Base-by-base conservation (phyloP, 2,329 filamentous ascomycete species). In the Penicillium fuscoglaucum region DNA sequence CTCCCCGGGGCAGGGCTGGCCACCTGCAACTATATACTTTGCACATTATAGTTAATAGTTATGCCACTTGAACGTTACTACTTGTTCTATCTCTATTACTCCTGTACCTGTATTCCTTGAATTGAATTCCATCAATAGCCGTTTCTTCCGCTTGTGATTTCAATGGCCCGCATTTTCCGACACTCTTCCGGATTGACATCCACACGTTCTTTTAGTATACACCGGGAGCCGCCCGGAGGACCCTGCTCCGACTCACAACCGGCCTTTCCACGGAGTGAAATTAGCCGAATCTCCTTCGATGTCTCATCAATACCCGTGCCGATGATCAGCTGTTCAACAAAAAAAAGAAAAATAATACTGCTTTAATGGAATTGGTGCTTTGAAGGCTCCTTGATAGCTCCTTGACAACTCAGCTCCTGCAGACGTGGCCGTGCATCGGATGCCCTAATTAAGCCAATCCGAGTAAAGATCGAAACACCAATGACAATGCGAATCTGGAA, bases 211-310 rank as follows among this genome's bases (percentile, higher is more conserved):
- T 24, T 35, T 43, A 46, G 40, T 53, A 58, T 39, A 58, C 55
- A 58, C 55, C 55, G 55, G 55, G 50, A 58, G 43, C 55, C 55
- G 31, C 28, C 55, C 55, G 55, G 55, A 58, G 55, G 55, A 58
- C 55, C 28, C 55, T 58, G 55, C 55, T 58, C 55, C 55, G 55
- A 58, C 24, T 58, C 55, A 33, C 26, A 21, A 57, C 55, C 44
- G n/a, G 24, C 24, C 21, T 47, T 48, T 54, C 13, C 29, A 56
- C 37, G 19, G 28, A 29, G 8, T 6, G 41, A 39, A 54, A 48
- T 58, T 58, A 58, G 44, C 55, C 55, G 50, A 53, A 47, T 41
- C 48, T 3, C 43, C 15, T 43, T 35, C 26, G n/a, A 37, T 41
- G 35, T 17, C 15, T 47, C 15, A 12, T 58, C 33, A 58, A 58